Base-by-base conservation (phyloP, 163 green algal species). In the Smithsoniella earleae region DNA sequence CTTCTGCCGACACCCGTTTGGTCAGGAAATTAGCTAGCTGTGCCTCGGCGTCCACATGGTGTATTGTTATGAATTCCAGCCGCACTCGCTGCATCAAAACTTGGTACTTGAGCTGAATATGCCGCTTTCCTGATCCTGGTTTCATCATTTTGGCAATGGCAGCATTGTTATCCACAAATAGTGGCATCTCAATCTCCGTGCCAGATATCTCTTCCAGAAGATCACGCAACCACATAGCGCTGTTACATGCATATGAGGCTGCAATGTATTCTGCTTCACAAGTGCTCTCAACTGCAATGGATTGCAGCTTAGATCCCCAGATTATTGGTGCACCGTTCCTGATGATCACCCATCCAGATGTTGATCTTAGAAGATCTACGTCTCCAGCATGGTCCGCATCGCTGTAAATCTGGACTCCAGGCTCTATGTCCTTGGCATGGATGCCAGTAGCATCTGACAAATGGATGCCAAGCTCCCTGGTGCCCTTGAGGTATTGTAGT, bases 191-290 rank as follows among this genome's bases (percentile, higher is more conserved):
- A 22, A 49, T 13, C 13, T 49, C 40, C 10, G 10, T 49, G 10
- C 79, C 36, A 1, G 46, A 33, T 46, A 86, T 58, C 4, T 81
- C 77, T 1, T 20, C 2, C 2, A 82, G 0, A 28, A 86, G 66
- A 2, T 75, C 80, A 2, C 76, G 40, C 2, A 86, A 66, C 64
- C 75, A 83, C 0, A 85, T 22, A 8, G 54, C 79, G 28, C 82
- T 77, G 46, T 80, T 82, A 22, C 69, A 66, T 2, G 75, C 76
- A 0, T 25, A 1, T 37, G 63, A 54, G 27, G 82, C 79, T 28
- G 78, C 80, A 73, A 86, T 85, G 69, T 86, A 88, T 58, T 87
- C 78, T 33, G 82, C 80, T 66, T 85, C 80, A 1, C 74, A 66
- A 6, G 78, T 84, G 2, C 66, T 80, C 3, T 65, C 27, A 22